Evolutionary conservation across 1,284 basidiomycete genomes (phyloP), one percentile per base, ranked within the genome.

Genomic region (Trametes pubescens): DNA sequence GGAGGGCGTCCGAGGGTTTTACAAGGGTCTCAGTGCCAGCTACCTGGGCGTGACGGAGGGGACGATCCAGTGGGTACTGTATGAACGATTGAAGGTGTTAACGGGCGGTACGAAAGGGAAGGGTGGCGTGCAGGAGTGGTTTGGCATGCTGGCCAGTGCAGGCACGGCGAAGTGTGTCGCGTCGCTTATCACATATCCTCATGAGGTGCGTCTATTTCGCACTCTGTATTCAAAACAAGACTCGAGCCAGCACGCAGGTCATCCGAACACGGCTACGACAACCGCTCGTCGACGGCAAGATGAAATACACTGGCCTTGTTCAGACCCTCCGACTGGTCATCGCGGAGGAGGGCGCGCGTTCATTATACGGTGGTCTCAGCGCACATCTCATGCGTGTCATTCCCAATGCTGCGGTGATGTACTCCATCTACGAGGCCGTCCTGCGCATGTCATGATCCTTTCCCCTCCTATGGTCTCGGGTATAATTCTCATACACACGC

Each of bases 331-430:
- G 85, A 37, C 84, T 97, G 4, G 89, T 99, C 63, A 85, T 96
- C 53, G 87, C 86, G 16, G 98, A 99, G 76, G 97, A 99, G 76
- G 97, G 97, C 24, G 85, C 88, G 5, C 82, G 86, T 35, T 89
- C 92, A 5, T 77, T 99, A 46, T 99, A 99, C 73, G 93, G 95
- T 37, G 98, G 98, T 4, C 84, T 99, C 58, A 93, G 91, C 58
- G 96, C 97, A 0, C 98, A 99, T 78, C 83, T 99, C 62, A 91
- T 99, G 85, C 89, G 97, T 52, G 97, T 99, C 58, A 94, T 99
- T 1, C 97, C 97, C 4, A 99, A 99, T 71, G 97, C 97, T 0
- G 93, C 92, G 0, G 95, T 98, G 69, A 99, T 99, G 95, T 99
- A 92, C 79, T 89, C 86, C 64, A 92, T 94, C 74, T 93, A 93